A percentile compares a stretch with the other conserved stretches of the same genome.
Evolutionary conservation across 2,329 filamentous ascomycete species (phyloP).

Genomic region (Chaetomium globosum): DNA sequence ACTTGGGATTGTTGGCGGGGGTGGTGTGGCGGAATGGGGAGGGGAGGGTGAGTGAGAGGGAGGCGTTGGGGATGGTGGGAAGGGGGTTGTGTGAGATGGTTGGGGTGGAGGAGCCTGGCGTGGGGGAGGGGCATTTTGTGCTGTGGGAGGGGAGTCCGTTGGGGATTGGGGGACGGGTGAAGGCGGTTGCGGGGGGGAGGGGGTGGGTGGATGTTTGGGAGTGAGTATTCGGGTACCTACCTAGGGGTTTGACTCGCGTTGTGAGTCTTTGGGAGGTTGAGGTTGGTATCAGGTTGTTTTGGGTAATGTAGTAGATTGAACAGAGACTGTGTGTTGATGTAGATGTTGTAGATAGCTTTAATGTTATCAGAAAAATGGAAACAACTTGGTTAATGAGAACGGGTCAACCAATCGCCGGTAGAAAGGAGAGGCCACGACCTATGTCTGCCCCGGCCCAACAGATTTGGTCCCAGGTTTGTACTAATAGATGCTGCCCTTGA

Average conservation of each 20-base stretch:
- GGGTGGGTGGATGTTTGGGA: conserved; percentile 32
- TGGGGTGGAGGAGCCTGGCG: conserved; percentile 46
- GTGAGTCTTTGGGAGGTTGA: neutral
- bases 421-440: no score
- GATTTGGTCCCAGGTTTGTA: no score
- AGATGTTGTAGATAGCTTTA: no score
- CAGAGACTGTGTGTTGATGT: no score
- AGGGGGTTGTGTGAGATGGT: conserved; percentile 61
- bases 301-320: no score
- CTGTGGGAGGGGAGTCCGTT: conserved; percentile 66
- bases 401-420: no score
- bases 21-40: conserved; percentile 60
- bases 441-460: no score
- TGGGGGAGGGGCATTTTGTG: conserved; percentile 55
- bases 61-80: conserved; percentile 60
- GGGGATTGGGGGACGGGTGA: conserved; percentile 59
- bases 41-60: conserved; percentile 56
- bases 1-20: conserved; percentile 62
- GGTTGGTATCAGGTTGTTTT: no score
- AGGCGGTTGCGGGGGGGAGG: conserved; percentile 54
- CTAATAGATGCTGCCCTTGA: no score
- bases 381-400: no score
- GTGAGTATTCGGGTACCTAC: no score
- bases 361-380: no score
- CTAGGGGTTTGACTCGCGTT: neutral